Base-by-base conservation (phyloP, 208 protist species). In the Lotmaria passim region DNA sequence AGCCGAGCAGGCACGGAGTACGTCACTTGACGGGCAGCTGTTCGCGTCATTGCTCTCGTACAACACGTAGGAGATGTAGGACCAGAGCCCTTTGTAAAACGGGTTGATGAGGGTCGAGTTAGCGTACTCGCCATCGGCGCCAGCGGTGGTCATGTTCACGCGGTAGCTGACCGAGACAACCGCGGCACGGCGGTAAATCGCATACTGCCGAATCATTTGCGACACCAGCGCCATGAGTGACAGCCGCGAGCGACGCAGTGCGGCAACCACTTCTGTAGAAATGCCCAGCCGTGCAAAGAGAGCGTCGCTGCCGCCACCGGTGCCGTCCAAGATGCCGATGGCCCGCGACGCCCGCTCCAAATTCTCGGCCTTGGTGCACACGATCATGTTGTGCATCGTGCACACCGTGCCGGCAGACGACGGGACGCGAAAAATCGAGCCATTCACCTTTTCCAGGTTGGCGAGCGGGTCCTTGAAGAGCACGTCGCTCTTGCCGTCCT, bases 161-260 rank as follows among this genome's bases (percentile, higher is more conserved):
- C 80, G 84, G 26, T 73, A 78, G 30, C 87, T 84, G 17, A 86
- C 60, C 34, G 78, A 79, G 0, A 79, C 86, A 12, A 93, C 72
- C 3, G 78, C 84, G 63, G 86, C 84, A 26, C 84, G 72, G 48
- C 75, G 83, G 58, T 75, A 60, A 33, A 93, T 81, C 12, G 90
- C 90, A 56, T 91, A 81, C 62, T 89, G 82, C 6, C 90, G 87
- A 14, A 96, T 46, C 11, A 91, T 61, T 50, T 96, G 87, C n/a
- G 82, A 63, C 4, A 91, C 78, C n/a, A 96, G 53, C 5, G 79
- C 39, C n/a, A 87, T 60, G 14, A 96, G 67, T 11, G 85, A 73
- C 38, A 84, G 71, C 23, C 75, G 60, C 7, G 76, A 78, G 30
- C 70, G 61, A 11, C 69, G 72, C 70, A 89, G 36, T n/a, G 74